Conservation (phyloP, 495 filamentous ascomycete genomes). For the Penicillium mononematosum region DNA sequence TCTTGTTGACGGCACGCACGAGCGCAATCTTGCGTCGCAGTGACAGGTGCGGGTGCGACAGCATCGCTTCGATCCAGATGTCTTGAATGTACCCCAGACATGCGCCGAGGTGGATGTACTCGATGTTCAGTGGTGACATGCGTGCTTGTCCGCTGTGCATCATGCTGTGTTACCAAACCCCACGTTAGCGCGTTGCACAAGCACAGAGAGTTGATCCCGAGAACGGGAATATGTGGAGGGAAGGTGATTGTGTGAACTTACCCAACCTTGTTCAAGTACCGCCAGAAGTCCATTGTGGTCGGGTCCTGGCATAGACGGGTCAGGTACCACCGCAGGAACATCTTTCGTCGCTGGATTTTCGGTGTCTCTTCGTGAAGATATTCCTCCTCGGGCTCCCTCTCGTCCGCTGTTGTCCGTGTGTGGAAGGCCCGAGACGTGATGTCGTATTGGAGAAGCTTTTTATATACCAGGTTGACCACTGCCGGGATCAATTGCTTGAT, state of each 20-base stretch:
- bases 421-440: constrained; percentile 72
- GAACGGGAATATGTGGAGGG: background rate
- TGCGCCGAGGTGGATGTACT: constrained; percentile 72
- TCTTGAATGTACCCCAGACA: constrained; percentile 70
- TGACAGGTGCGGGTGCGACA: constrained; percentile 64
- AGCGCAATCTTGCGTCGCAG: constrained; percentile 64
- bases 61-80: constrained; percentile 68
- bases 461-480: constrained; percentile 70
- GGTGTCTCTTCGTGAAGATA: constrained; percentile 61
- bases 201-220: background rate
- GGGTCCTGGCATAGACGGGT: constrained; percentile 69
- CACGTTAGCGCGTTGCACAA: constrained; percentile 7
- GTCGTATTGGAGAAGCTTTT: constrained; percentile 68
- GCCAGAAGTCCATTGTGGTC: constrained; percentile 71
- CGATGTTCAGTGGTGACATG: constrained; percentile 64
- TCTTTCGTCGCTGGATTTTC: constrained; percentile 72
- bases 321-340: constrained; percentile 71
- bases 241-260: constrained; percentile 19
- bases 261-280: constrained; percentile 77
- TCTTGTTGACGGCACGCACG: constrained; percentile 60
- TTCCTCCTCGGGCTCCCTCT: constrained; percentile 58
- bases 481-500: constrained; percentile 72
- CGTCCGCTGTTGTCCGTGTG: constrained; percentile 62
- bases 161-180: constrained; percentile 40
- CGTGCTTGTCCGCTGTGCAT: constrained; percentile 69